Base-by-base conservation (phyloP, 306 rosid genomes). In the Castanea crenata region DNA sequence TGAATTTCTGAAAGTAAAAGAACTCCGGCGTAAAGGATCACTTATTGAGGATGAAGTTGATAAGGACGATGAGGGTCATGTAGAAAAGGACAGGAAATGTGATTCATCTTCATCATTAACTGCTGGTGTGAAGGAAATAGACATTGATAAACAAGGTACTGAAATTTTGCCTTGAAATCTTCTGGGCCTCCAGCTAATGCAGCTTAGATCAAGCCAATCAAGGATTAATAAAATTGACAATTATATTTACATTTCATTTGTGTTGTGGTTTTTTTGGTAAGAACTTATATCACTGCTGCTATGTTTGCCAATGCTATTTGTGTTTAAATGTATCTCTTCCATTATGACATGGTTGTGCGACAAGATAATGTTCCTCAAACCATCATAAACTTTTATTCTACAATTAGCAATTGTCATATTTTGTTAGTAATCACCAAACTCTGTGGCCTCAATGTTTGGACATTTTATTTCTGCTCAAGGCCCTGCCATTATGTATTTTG, bases 1-100 rank as follows among this genome's bases (percentile, higher is more conserved):
- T 83, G 98, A 94, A 81, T 94, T 81, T 80, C 92, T 82, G 61
- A 94, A 89, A 88, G 93, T 92, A 44, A 90, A 77, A 88, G 98
- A 92, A 87, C 91, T 84, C 34, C 89, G 85, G 49, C 80, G 80
- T 62, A 87, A 84, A 20, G 93, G 90, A 52, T 86, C 97, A 23
- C 54, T 81, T 71, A n/a, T 74, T 4, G 94, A 73, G 18, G 91
- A 92, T 12, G 98, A 90, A 80, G 86, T 55, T n/a, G 97, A 92
- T 0, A 95, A 88, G 27, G 88, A 81, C 25, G 55, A 63, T 18
- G 65, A 68, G 32, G 44, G 64, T 23, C 87, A 62, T 72, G 77
- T 52, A 79, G 54, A 56, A 16, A 84, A 75, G 73, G 67, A 44
- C 1, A 72, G 83, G 84, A 80, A 76, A 68, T 72, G 73, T 34